Percentiles rank a stretch among this genome's conserved stretches.
These are phyloP conservation scores for Penicillium herquei DNA, from an alignment of 495 filamentous ascomycete genomes.

Conservation along the genomic window DNA sequence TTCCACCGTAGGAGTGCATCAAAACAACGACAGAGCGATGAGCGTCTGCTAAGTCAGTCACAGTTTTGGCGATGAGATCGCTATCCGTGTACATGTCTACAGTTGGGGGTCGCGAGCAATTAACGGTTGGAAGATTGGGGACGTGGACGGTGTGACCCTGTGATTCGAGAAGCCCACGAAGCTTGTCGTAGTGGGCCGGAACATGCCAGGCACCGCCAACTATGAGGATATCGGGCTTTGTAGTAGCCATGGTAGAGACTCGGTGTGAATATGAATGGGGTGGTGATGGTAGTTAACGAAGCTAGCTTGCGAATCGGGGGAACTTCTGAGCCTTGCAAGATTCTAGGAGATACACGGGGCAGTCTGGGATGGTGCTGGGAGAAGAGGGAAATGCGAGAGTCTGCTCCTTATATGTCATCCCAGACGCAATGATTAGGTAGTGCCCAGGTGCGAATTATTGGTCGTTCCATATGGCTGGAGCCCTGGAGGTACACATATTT, in stretches of 20 bases:
- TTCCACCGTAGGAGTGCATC: background rate
- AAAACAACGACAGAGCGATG: background rate
- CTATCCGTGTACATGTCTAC: background rate
- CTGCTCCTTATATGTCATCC: no score
- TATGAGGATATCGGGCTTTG: background rate
- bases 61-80: background rate
- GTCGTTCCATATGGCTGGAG: no score
- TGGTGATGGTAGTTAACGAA: no score
- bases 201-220: background rate
- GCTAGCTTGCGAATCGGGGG: no score
- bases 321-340: no score
- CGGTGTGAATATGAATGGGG: no score
- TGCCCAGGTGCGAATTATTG: no score
- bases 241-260: background rate
- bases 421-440: no score
- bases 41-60: background rate
- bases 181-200: background rate
- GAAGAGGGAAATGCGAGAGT: no score
- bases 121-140: background rate
- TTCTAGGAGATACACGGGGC: no score
- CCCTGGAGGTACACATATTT: no score
- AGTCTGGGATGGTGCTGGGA: no score
- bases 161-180: background rate
- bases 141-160: background rate
- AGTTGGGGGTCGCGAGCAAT: background rate